Conservation (phyloP, 2,329 filamentous ascomycete species). For the Microcera coccophila region DNA sequence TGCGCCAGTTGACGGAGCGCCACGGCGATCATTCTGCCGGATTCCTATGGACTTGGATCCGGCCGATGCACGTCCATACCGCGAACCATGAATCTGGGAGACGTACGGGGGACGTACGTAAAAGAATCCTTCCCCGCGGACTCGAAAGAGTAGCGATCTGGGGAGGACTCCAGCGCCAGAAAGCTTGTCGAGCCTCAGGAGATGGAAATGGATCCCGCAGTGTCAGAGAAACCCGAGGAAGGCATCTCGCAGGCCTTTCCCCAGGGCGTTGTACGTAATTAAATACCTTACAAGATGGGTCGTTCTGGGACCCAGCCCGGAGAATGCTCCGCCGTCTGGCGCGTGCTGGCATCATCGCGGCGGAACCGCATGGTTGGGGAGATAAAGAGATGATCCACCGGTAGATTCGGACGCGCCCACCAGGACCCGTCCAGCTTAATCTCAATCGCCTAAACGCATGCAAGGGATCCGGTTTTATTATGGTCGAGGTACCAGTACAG, state of each 20-base stretch:
- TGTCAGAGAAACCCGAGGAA: no score
- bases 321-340: neutral
- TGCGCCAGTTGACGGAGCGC: neutral
- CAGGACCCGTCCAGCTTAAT: no score
- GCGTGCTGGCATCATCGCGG: neutral
- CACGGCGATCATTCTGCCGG: neutral
- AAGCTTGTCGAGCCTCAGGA: neutral
- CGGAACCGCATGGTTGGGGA: neutral
- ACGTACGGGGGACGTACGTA: neutral
- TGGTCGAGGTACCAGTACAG: no score
- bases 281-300: neutral
- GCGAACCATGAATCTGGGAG: neutral
- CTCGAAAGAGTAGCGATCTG: neutral
- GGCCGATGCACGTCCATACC: neutral
- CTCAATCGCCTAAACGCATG: no score
- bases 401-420: no score
- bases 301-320: neutral
- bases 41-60: neutral
- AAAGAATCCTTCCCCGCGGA: neutral
- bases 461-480: no score
- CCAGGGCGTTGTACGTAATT: neutral
- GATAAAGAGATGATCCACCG: neutral
- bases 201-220: neutral
- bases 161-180: neutral
- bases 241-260: neutral